Conservation (phyloP, 2,329 filamentous ascomycete genomes). For the Canariomyces notabilis region DNA sequence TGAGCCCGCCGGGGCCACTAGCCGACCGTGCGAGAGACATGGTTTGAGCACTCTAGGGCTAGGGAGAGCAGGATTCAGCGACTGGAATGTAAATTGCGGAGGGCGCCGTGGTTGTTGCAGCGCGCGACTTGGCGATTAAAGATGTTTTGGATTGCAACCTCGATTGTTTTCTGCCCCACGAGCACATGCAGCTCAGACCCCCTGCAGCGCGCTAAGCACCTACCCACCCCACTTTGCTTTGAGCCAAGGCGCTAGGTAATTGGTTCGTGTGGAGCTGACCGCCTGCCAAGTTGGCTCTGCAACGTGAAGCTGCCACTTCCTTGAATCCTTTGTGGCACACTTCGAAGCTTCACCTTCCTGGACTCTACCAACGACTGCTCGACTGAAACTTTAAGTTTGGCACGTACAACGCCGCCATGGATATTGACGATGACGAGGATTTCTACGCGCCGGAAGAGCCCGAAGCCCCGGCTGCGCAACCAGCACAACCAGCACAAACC, state of each 20-base stretch:
- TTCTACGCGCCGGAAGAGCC: constrained; percentile 60
- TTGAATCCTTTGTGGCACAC: too few species aligned
- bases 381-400: too few species aligned
- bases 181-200: constrained; percentile 17
- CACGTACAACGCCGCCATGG: constrained; percentile 46
- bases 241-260: too few species aligned
- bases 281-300: too few species aligned
- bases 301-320: constrained; percentile 9
- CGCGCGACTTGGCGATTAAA: too few species aligned
- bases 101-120: constrained; percentile 6
- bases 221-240: too few species aligned
- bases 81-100: constrained; percentile 13
- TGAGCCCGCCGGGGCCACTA: constrained; percentile 56
- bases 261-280: too few species aligned
- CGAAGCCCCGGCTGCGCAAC: constrained; percentile 31
- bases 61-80: constrained; percentile 1
- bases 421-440: constrained; percentile 64
- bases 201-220: too few species aligned
- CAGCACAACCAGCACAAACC: constrained; percentile 20
- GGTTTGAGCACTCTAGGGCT: constrained; percentile 1
- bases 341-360: constrained; percentile 1
- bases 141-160: constrained; percentile 14
- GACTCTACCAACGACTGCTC: too few species aligned
- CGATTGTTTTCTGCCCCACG: constrained; percentile 18
- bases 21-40: constrained; percentile 42